Conservation (phyloP, 192 early-diverging fungal species). For the Spinellus fusiger region DNA sequence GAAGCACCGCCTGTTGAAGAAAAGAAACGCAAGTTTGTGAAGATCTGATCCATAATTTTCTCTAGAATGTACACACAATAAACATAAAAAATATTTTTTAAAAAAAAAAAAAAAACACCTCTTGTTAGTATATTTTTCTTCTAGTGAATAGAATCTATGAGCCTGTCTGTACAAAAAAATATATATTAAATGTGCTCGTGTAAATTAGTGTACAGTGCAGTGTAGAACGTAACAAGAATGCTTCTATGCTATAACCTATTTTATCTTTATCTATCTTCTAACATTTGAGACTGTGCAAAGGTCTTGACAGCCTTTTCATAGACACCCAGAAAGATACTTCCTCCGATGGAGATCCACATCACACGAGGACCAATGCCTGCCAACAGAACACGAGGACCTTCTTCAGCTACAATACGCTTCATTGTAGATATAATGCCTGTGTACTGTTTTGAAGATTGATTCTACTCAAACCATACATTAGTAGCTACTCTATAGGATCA, state of each 20-base stretch:
- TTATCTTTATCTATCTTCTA: conserved; percentile 10
- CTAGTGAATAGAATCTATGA: too few relatives aligned
- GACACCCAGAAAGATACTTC: conserved; percentile 90
- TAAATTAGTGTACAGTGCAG: too few relatives aligned
- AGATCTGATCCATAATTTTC: conserved; percentile 11
- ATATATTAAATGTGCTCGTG: too few relatives aligned
- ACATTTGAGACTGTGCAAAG: conserved; percentile 21
- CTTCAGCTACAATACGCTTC: conserved; percentile 66
- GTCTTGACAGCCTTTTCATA: conserved; percentile 73
- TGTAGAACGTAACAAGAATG: too few relatives aligned
- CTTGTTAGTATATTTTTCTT: too few relatives aligned
- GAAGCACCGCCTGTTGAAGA: conserved; percentile 46
- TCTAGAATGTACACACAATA: neutral
- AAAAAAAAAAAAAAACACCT: neutral
- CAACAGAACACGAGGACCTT: conserved; percentile 74
- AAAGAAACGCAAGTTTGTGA: conserved; percentile 75
- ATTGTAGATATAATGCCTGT: conserved; percentile 67
- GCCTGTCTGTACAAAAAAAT: too few relatives aligned
- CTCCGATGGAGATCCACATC: conserved; percentile 93
- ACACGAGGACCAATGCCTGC: conserved; percentile 91
- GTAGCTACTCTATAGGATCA: neutral
- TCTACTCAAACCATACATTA: conserved; percentile 4
- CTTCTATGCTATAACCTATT: too few relatives aligned
- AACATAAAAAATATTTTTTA: neutral
- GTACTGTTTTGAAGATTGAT: conserved; percentile 50